Evolutionary conservation across 2,329 filamentous ascomycete species (phyloP).

Genomic region (Talaromyces rugulosus): DNA sequence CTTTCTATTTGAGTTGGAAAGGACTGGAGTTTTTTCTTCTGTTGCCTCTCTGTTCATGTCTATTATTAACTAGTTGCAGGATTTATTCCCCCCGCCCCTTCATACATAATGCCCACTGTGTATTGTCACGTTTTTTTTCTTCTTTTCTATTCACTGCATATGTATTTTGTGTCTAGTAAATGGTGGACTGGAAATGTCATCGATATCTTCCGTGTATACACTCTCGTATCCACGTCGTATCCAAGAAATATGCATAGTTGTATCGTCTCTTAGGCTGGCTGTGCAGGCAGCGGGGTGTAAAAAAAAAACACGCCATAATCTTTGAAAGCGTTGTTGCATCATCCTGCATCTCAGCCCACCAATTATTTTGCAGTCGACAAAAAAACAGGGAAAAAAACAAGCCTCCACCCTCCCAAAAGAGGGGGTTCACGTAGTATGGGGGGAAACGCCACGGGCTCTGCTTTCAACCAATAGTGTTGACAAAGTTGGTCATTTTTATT

Average conservation of each 20-base stretch:
- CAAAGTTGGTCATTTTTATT: not conserved
- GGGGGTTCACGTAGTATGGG: no score
- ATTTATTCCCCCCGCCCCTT: not conserved
- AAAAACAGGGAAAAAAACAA: slow-evolving; percentile 22
- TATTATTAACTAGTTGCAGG: not conserved
- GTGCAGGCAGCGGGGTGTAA: not conserved
- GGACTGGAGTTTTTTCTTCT: not conserved
- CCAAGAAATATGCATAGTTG: not conserved
- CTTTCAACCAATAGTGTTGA: not conserved
- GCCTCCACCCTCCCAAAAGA: no score
- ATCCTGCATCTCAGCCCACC: not conserved
- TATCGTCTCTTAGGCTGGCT: not conserved
- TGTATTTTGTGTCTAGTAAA: not conserved
- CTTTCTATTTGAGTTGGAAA: not conserved
- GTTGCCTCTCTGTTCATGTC: not conserved
- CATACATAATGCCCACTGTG: not conserved
- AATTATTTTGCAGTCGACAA: slow-evolving; percentile 19
- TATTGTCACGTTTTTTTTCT: not conserved
- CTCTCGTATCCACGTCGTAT: no score
- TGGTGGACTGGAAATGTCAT: not conserved
- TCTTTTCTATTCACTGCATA: not conserved
- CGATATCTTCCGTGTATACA: not conserved
- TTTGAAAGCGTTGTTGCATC: not conserved
- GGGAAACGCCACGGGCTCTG: not conserved
- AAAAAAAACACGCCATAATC: not conserved